Base-by-base conservation (phyloP, 2,329 filamentous ascomycete genomes). In the Huntiella moniliformis region DNA sequence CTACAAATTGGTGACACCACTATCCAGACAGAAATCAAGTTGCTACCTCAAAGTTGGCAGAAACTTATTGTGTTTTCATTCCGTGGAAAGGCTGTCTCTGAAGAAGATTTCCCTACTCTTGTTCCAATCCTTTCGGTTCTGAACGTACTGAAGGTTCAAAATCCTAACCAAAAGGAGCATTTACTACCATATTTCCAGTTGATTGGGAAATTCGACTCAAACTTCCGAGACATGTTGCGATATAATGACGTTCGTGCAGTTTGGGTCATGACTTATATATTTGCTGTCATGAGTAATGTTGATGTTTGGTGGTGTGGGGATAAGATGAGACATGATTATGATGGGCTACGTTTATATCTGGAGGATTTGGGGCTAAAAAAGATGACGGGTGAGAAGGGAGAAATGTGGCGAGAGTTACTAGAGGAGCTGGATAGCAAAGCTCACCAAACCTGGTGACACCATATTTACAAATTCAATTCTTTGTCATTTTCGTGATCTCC, bases 221-320 rank as follows among this genome's bases (percentile, higher is more conserved):
- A 50, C 35, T 56, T 57, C 32, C 50, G 53, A 12, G 39, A 47
- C 3, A 39, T 53, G 34, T 16, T 56, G 8, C 50, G 53, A 36
- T 22, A 44, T 5, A 47, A 50, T 5, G 51, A 54, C 33, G 51
- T 53, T 37, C 44, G 51, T 5, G 54, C 53, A 5, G 50, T 55
- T 39, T 55, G 55, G 54, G 40, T 57, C 13, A 42, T 56, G 32
- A 52, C 52, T 11, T 56, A 52, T 15, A 54, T 54, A 50, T 51
- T 56, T 15, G 55, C 53, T 4, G 36, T 57, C 40, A 42, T 55
- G 45, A 51, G 51, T 12, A 51, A 54, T 3, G 51, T 54, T 13
- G 47, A 53, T 10, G 33, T 52, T 5, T 56, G 56, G 55, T 56
- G 55, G 54, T 48, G 38, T 42, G 38, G 35, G 28, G 22, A 42